Evolutionary conservation across 1,139 yeast species (phyloP), one percentile per base, ranked within the genome.

Genomic region (Kluyveromyces sp.): DNA sequence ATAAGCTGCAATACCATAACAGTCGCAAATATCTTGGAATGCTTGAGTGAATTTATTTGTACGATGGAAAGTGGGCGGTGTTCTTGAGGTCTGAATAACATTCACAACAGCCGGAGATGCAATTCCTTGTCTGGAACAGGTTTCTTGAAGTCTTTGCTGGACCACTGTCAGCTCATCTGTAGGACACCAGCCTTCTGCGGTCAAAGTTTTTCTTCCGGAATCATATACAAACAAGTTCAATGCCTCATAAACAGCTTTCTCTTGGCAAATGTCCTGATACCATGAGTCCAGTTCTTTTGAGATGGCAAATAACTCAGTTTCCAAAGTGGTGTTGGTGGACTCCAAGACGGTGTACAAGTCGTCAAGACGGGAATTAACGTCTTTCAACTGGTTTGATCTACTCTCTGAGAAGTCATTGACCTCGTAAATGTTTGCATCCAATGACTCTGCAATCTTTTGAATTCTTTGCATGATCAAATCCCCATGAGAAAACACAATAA

Each of bases 161-260:
- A 87, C 61, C 7, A 58, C 49, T 4, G 64, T 62, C 30, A 81
- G 59, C 47, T 77, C 81, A 49, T 70, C 72, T 25, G 68, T 61
- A 40, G 95, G 95, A 31, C 88, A 75, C 98, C 98, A 92, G 28
- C 97, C 99, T 69, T 92, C 98, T n/a, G 95, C 97, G 47, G 92
- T 87, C 45, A 92, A 70, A 48, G 94, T 84, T 56, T 92, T 77
- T 65, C 97, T 76, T 32, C 87, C 83, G 40, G 74, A 70, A 56
- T 81, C 88, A 55, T 76, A 78, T 58, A 77, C 79, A 57, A 86
- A 82, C 33, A 68, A 66, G 60, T 83, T 83, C 77, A 83, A 72
- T 9, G 82, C 72, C 33, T 74, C 69, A 59, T 77, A 81, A 20
- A 83, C 82, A 2, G 83, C 78, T 57, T 81, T 82, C 62, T 84